Percentiles rank a stretch among this genome's conserved stretches.
Evolutionary conservation across 116 monocot genomes (phyloP).

Genomic region (Dioscorea cayenensis): DNA sequence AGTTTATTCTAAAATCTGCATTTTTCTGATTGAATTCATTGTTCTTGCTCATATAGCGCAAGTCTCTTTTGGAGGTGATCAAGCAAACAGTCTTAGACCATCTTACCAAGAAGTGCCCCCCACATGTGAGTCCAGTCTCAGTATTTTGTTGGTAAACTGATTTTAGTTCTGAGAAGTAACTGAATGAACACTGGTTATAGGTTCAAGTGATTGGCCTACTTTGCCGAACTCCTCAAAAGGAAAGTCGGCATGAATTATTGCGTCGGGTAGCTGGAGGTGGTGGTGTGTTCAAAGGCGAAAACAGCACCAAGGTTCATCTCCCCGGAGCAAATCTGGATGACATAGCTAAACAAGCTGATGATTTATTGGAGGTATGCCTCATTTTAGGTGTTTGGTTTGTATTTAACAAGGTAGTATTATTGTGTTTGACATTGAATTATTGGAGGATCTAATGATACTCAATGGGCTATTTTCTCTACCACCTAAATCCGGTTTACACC

Average conservation of each 20-base stretch:
- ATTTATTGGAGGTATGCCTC: conserved; percentile 66
- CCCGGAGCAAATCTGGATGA: conserved; percentile 93
- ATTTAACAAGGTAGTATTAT: no score
- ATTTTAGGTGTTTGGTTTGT: no score
- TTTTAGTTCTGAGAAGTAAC: neutral
- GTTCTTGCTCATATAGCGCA: conserved; percentile 48
- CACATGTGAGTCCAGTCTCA: conserved; percentile 59
- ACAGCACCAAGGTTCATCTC: conserved; percentile 73
- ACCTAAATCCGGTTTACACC: no score
- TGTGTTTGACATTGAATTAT: no score
- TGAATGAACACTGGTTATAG: conserved; percentile 16
- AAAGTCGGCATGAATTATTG: conserved; percentile 81
- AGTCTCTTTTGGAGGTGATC: conserved; percentile 82
- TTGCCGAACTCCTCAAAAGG: conserved; percentile 82
- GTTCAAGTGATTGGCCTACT: conserved; percentile 97
- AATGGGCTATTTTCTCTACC: no score
- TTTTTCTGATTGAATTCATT: no score
- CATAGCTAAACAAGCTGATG: conserved; percentile 95
- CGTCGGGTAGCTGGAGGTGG: conserved; percentile 93
- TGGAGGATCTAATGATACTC: no score
- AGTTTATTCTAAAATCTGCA: no score
- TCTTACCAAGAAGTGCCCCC: conserved; percentile 86
- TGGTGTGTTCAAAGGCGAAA: conserved; percentile 79
- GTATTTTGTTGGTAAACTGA: neutral
- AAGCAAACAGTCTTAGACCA: conserved; percentile 90